Percentiles rank a stretch among this genome's conserved stretches.
These are phyloP conservation scores for Sordaria brevicollis DNA, from an alignment of 495 filamentous ascomycete species.

Conservation along the genomic window DNA sequence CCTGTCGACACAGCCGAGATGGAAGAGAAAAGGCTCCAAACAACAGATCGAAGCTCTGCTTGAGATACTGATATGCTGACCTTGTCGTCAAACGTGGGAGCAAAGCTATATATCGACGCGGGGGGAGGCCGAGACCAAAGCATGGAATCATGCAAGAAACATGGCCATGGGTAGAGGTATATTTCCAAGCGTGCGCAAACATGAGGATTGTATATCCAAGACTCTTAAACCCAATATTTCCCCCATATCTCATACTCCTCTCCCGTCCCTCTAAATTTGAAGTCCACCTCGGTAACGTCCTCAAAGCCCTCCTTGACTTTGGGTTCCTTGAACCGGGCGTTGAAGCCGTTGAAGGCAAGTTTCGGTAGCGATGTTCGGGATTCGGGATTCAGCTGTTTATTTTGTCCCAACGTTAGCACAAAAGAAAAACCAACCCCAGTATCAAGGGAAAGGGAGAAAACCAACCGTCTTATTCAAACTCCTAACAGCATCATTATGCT, in stretches of 20 bases:
- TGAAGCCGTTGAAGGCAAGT: conserved; percentile 69
- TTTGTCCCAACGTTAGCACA: neutral
- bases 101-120: too few relatives aligned
- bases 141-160: neutral
- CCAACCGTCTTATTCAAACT: conserved; percentile 49
- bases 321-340: conserved; percentile 59
- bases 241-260: conserved; percentile 56
- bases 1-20: too few relatives aligned
- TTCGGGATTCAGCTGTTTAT: conserved; percentile 65
- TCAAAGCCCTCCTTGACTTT: conserved; percentile 70
- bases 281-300: conserved; percentile 61
- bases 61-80: too few relatives aligned
- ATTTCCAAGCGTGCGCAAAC: neutral
- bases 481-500: conserved; percentile 83
- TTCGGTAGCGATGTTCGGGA: conserved; percentile 60
- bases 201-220: neutral
- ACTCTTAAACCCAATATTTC: conserved; percentile 56
- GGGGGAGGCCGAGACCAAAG: neutral
- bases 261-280: conserved; percentile 38
- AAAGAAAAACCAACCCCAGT: too few relatives aligned
- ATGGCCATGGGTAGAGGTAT: neutral
- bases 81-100: too few relatives aligned
- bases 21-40: too few relatives aligned
- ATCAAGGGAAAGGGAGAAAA: too few relatives aligned
- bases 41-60: too few relatives aligned